Evolutionary conservation across 495 filamentous ascomycete species (phyloP), one percentile per base, ranked within the genome.

Genomic region (Evansstolkia leycettana): DNA sequence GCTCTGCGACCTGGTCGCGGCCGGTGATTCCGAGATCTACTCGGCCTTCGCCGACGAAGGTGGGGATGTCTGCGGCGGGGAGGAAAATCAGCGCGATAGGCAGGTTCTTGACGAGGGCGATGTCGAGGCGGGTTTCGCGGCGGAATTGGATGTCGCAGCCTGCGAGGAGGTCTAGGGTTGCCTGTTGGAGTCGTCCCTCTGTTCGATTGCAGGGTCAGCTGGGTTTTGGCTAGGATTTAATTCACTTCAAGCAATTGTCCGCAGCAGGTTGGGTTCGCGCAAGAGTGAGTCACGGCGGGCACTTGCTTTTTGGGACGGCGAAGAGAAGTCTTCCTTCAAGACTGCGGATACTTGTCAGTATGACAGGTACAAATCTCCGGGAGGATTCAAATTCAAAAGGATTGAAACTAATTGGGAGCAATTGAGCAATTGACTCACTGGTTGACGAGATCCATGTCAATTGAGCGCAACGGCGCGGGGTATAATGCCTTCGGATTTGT

Each of bases 51-150:
- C 88, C 90, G 28, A 98, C 86, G 46, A 95, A 96, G 35, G 83
- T 89, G 17, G 90, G 92, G 51, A 98, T 98, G 56, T 96, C 90
- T 36, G 84, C 88, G 23, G 86, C 90, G 16, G 90, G 90, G 25
- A 98, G 84, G 70, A 98, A 98, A 58, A 98, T 75, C 41, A 98
- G 83, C 9, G 89, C 92, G 40, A 98, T 84, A 19, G 83, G 84
- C 20, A 88, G 75, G 62, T 96, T 96, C 66, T 90, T 83, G 52
- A 94, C 88, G 14, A 96, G 75, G 10, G 90, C 90, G 58, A 96
- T 94, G 58, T 98, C 90, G 41, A 94, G 80, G 33, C 90, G 83
- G 55, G 76, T 81, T 65, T 92, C 84, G 54, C 88, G 80, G 46
- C 77, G 78, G 67, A 96, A 98, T 63, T 98, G 85, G 48, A 98